Conservation (phyloP, 495 filamentous ascomycete species). For the Usnea hakonensis region DNA sequence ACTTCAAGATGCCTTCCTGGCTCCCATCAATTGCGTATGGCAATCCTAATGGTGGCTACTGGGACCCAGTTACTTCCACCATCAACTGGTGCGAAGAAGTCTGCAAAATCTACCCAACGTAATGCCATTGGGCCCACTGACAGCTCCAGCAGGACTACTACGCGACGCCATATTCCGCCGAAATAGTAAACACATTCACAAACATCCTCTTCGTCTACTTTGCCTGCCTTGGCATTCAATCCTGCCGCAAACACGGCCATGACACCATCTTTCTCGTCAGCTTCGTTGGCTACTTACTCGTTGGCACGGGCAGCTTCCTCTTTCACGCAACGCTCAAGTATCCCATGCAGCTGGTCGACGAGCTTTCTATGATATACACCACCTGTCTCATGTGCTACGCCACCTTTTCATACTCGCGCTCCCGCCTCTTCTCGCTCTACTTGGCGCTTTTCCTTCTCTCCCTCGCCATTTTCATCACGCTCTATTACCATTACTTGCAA, state of each 20-base stretch:
- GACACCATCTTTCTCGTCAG: constrained; percentile 64
- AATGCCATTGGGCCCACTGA: background rate
- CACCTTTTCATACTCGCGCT: constrained; percentile 67
- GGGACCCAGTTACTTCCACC: constrained; percentile 81
- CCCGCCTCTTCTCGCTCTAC: constrained; percentile 43
- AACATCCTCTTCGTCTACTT: constrained; percentile 72
- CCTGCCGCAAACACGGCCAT: constrained; percentile 61
- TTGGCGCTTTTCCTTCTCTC: constrained; percentile 54
- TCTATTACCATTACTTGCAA: constrained; percentile 90
- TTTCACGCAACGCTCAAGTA: constrained; percentile 85
- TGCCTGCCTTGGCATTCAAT: constrained; percentile 62
- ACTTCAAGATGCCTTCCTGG: constrained; percentile 18
- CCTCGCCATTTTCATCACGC: constrained; percentile 72
- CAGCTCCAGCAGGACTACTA: constrained; percentile 47
- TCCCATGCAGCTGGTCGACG: constrained; percentile 95
- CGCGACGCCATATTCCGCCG: constrained; percentile 51
- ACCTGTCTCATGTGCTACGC: constrained; percentile 90
- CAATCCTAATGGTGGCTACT: constrained; percentile 61
- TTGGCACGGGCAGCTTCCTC: constrained; percentile 71
- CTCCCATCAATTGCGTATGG: constrained; percentile 59
- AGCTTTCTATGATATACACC: constrained; percentile 96
- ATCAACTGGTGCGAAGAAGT: constrained; percentile 95
- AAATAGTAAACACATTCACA: constrained; percentile 68
- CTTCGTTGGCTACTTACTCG: constrained; percentile 67
- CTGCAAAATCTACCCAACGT: constrained; percentile 1